A percentile compares a stretch with the other conserved stretches of the same genome.
These are phyloP conservation scores for Kazachstania viticola DNA, from an alignment of 805 yeast species.

Conservation along the genomic window DNA sequence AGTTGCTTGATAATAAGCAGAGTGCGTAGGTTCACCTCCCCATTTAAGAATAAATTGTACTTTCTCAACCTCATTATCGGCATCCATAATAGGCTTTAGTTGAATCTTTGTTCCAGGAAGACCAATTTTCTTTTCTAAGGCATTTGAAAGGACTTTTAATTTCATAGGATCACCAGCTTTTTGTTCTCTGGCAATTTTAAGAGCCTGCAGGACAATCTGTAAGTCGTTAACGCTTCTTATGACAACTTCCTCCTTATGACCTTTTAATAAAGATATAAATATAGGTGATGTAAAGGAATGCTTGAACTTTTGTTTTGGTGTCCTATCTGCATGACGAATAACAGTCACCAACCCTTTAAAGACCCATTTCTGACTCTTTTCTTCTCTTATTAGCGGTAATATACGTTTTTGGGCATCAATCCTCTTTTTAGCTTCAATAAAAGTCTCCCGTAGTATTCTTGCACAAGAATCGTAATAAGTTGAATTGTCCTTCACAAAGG, in stretches of 20 bases:
- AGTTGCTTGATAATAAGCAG: constrained; percentile 86
- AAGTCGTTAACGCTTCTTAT: constrained; percentile 83
- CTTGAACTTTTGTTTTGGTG: constrained; percentile 96
- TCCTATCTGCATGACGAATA: constrained; percentile 94
- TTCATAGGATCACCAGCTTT: constrained; percentile 72
- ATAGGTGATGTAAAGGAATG: constrained; percentile 84
- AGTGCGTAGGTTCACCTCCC: constrained; percentile 99
- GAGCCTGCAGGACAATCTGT: constrained; percentile 74
- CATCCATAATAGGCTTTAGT: constrained; percentile 72
- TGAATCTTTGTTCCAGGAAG: constrained; percentile 97
- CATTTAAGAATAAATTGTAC: constrained; percentile 93
- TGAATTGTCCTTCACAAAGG: constrained; percentile 87
- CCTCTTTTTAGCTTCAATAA: constrained; percentile 47
- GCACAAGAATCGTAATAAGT: constrained; percentile 81
- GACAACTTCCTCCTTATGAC: constrained; percentile 92
- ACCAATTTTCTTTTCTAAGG: constrained; percentile 76
- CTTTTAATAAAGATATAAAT: constrained; percentile 78
- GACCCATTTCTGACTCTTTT: constrained; percentile 76
- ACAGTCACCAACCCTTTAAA: constrained; percentile 87
- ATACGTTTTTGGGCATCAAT: constrained; percentile 31
- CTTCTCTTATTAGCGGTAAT: constrained; percentile 28
- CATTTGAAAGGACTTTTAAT: constrained; percentile 61
- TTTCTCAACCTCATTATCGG: constrained; percentile 70
- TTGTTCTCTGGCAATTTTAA: constrained; percentile 68
- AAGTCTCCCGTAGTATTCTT: constrained; percentile 60